Evolutionary conservation across 768 basidiomycete genomes (phyloP).

Genomic region (Gautieria morchelliformis): DNA sequence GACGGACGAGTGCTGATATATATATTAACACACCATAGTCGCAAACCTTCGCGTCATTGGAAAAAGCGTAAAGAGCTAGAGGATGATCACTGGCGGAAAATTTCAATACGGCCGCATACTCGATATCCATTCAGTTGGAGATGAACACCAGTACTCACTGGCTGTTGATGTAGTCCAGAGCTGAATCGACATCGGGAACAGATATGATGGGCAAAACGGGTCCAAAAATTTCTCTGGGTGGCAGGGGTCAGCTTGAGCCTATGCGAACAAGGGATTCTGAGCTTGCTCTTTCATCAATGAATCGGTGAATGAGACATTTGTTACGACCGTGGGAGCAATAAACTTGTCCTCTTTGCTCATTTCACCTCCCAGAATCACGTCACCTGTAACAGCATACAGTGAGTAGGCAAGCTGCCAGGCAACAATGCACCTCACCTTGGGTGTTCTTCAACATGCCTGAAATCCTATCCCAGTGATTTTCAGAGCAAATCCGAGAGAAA

Average conservation of each 20-base stretch:
- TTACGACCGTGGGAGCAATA: constrained; percentile 54
- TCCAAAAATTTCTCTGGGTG: constrained; percentile 22
- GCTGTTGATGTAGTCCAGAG: constrained; percentile 14
- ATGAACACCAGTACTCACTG: constrained; percentile 7
- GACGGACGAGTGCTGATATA: background rate
- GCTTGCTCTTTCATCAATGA: constrained; percentile 34
- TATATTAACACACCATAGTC: constrained; percentile 12
- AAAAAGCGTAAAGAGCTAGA: constrained; percentile 57
- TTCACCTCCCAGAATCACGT: constrained; percentile 43
- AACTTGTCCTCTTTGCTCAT: constrained; percentile 30
- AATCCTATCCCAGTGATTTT: constrained; percentile 45
- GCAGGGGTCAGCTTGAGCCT: background rate
- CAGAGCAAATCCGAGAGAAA: constrained; percentile 44
- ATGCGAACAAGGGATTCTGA: background rate
- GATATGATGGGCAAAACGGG: constrained; percentile 24
- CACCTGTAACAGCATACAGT: constrained; percentile 9
- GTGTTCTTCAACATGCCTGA: constrained; percentile 41
- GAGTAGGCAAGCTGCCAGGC: background rate
- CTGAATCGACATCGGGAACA: constrained; percentile 12
- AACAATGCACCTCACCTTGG: constrained; percentile 27
- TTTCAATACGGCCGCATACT: background rate
- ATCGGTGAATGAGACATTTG: constrained; percentile 44
- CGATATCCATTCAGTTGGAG: background rate
- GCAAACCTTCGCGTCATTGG: constrained; percentile 29
- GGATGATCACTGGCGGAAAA: constrained; percentile 38